These are phyloP conservation scores for Claviceps purpurea DNA, from an alignment of 2,329 filamentous ascomycete genomes.

Conservation along the genomic window DNA sequence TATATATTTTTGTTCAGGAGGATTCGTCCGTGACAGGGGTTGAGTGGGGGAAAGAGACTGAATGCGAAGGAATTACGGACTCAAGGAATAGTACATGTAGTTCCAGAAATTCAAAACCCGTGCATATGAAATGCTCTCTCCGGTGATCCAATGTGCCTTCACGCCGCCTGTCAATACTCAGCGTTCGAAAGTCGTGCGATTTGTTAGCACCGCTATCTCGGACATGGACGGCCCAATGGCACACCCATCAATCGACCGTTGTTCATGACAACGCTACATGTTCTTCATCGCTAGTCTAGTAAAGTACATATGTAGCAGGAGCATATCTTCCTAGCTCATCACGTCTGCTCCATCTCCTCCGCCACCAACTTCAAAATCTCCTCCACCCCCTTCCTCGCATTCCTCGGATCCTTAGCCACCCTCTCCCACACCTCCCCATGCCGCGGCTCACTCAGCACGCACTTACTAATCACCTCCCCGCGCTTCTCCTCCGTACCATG, in stretches of 20 bases:
- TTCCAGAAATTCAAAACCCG: not conserved
- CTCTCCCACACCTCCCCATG: slow-evolving; percentile 89
- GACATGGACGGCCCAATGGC: not conserved
- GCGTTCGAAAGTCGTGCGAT: not conserved
- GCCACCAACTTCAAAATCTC: slow-evolving; percentile 75
- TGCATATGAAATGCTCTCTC: not conserved
- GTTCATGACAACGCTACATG: not conserved
- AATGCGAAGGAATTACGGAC: no score
- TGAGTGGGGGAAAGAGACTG: not conserved
- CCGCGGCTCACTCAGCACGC: slow-evolving; percentile 68
- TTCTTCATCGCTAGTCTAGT: not conserved
- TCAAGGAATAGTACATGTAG: no score
- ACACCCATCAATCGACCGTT: not conserved
- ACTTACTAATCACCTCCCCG: slow-evolving; percentile 70
- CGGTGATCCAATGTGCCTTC: not conserved
- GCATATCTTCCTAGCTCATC: not conserved
- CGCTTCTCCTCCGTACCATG: slow-evolving; percentile 93
- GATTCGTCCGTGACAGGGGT: not conserved
- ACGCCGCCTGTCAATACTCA: not conserved
- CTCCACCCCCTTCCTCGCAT: slow-evolving; percentile 60
- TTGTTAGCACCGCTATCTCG: not conserved
- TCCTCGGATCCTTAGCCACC: slow-evolving; percentile 73
- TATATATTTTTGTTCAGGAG: no score
- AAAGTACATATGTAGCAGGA: not conserved
- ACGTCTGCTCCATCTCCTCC: slow-evolving; percentile 20